phyloP scores from a whole-genome alignment of 768 basidiomycete genomes.

The Grammothele lineata region DNA sequence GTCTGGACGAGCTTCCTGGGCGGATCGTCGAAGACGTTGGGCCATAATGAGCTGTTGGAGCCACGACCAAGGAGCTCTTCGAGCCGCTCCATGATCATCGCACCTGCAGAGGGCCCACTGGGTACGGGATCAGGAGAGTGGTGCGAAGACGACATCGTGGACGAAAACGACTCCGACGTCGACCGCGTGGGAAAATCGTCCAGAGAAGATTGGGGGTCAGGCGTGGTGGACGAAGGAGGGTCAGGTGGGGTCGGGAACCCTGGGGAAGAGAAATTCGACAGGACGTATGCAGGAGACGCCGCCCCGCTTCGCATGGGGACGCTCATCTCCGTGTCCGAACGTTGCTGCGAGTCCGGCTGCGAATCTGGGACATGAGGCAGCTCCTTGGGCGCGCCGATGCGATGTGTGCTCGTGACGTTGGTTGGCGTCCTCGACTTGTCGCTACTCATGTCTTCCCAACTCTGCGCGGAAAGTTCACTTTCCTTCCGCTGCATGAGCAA shows the following conservation, averaged over 20 bases:
- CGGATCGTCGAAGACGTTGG: slow-evolving; percentile 74
- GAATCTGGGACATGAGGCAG: not conserved
- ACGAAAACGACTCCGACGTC: slow-evolving; percentile 70
- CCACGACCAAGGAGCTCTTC: slow-evolving; percentile 67
- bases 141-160: slow-evolving; percentile 54
- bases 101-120: slow-evolving; percentile 38
- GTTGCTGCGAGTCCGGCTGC: slow-evolving; percentile 1
- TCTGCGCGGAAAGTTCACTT: slow-evolving; percentile 43
- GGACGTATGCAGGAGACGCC: slow-evolving; percentile 15
- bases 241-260: slow-evolving; percentile 40
- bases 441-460: slow-evolving; percentile 62
- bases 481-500: slow-evolving; percentile 56
- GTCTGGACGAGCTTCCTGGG: slow-evolving; percentile 83
- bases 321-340: slow-evolving; percentile 10
- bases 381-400: slow-evolving; percentile 5
- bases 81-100: slow-evolving; percentile 59
- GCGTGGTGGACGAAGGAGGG: slow-evolving; percentile 59
- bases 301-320: slow-evolving; percentile 12
- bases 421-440: slow-evolving; percentile 47
- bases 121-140: slow-evolving; percentile 44
- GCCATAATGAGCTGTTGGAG: slow-evolving; percentile 51
- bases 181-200: slow-evolving; percentile 68
- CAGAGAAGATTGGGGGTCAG: slow-evolving; percentile 74
- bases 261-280: slow-evolving; percentile 16
- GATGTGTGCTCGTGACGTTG: slow-evolving; percentile 26